Base-by-base conservation (phyloP, 345 rosid species). In the Corchorus olitorius region DNA sequence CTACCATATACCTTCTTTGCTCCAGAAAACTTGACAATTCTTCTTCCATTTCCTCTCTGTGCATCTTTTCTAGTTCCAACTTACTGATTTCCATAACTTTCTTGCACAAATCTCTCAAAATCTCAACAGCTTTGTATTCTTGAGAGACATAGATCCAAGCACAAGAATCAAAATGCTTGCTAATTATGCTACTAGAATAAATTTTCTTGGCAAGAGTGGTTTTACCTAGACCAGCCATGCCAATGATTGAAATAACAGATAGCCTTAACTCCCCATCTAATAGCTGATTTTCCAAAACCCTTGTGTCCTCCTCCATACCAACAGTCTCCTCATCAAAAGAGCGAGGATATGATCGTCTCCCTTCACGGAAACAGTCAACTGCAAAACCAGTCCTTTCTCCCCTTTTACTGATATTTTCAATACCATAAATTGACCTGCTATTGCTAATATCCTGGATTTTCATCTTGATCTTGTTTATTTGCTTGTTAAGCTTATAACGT, bases 281-380 rank as follows among this genome's bases (percentile, higher is more conserved):
- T 17, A 70, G 59, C 59, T 19, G 17, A 2, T 48, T 54, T 68
- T 58, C 75, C 62, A 77, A 53, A 62, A 73, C 12, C 52, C 15
- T 61, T 0, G 67, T 53, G 43, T 73, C 78, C 64, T 77, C 45
- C 22, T 50, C 67, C 6, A 66, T 60, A 17, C 83, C 83, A 62
- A 68, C 70, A 53, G 67, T 65, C 1, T 77, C 83, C 46, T 77
- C 80, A 55, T 73, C 83, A 53, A 54, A 77, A 48, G 43, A 27
- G 19, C 17, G 27, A 60, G 83, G 75, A 53, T 65, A 73, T 12
- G 83, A 81, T 53, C 72, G 33, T 34, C 78, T 73, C 56, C 58
- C 70, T 70, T 73, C 75, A 4, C 49, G 41, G 14, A 77, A 56
- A 43, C 27, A 60, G 41, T 72, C 22, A 4, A 50, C 63, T 0